phyloP scores from a whole-genome alignment of 768 basidiomycete genomes.

The Mycena olivaceomarginata region DNA sequence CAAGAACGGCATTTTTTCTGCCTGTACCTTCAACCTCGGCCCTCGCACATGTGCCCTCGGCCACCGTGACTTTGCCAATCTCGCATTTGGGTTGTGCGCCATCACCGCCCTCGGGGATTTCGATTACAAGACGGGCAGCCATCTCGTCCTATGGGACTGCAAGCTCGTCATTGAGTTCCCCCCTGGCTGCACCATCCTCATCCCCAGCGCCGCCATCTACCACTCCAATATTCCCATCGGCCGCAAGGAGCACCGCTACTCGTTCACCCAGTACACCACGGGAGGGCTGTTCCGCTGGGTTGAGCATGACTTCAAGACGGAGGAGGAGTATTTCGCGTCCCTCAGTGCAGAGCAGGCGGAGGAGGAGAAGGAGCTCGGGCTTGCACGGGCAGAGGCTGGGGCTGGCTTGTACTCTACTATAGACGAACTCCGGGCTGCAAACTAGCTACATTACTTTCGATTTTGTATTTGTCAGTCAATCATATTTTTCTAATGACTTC shows the following conservation, averaged over 20 bases:
- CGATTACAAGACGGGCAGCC: background rate
- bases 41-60: background rate
- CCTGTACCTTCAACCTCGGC: background rate
- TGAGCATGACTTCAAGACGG: background rate
- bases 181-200: background rate
- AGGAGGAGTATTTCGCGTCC: background rate
- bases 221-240: conserved; percentile 6
- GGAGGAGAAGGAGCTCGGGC: background rate
- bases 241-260: background rate
- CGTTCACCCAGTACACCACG: conserved; percentile 1
- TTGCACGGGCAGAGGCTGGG: background rate
- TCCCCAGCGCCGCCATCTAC: conserved; percentile 2
- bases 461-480: background rate
- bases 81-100: conserved; percentile 1
- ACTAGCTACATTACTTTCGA: background rate
- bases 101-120: background rate
- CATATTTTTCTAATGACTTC: background rate
- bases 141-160: background rate
- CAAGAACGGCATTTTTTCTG: background rate
- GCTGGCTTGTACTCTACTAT: background rate
- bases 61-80: conserved; percentile 1
- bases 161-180: conserved; percentile 4
- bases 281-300: conserved; percentile 12
- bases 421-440: background rate
- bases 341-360: background rate